Percentiles rank a stretch among this genome's conserved stretches.
Conservation (phyloP, 2,329 filamentous ascomycete species). For the Penicillium corylophilum region DNA sequence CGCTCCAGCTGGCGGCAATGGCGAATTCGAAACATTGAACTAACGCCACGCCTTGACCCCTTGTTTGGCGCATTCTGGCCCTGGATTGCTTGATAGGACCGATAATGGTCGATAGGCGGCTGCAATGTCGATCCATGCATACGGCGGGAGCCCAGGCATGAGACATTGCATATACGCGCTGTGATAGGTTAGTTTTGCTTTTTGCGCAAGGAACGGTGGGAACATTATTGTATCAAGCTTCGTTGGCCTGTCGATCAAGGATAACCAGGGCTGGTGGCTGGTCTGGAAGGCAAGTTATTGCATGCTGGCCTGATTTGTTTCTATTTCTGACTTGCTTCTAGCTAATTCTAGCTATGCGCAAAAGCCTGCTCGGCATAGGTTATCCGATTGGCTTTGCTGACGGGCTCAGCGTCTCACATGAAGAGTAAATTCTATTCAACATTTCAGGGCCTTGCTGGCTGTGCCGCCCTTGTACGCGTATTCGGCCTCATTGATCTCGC, state of each 20-base stretch:
- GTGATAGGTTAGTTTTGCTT: not conserved
- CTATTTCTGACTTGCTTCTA: not conserved
- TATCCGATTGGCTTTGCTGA: not conserved
- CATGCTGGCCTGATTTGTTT: not conserved
- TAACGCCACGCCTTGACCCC: not conserved
- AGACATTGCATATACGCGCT: not conserved
- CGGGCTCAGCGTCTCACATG: not conserved
- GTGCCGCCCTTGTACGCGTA: not conserved
- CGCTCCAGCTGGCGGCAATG: not conserved
- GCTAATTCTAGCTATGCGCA: not conserved
- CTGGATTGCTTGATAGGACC: not conserved
- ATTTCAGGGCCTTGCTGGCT: not conserved
- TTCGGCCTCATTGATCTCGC: not conserved
- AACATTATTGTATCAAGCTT: not conserved
- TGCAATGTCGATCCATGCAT: slow-evolving; percentile 5
- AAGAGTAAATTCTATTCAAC: not conserved
- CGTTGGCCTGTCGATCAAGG: not conserved
- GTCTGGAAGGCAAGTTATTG: not conserved
- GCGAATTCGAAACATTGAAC: not conserved
- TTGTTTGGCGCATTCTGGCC: slow-evolving; percentile 4
- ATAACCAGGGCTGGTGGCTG: not conserved
- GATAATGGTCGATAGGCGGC: not conserved
- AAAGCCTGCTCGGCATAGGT: slow-evolving; percentile 1
- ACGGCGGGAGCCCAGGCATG: not conserved
- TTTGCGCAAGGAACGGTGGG: not conserved